These are phyloP conservation scores for Cyamopsis tetragonoloba DNA, from an alignment of 306 rosid genomes.

Conservation along the genomic window DNA sequence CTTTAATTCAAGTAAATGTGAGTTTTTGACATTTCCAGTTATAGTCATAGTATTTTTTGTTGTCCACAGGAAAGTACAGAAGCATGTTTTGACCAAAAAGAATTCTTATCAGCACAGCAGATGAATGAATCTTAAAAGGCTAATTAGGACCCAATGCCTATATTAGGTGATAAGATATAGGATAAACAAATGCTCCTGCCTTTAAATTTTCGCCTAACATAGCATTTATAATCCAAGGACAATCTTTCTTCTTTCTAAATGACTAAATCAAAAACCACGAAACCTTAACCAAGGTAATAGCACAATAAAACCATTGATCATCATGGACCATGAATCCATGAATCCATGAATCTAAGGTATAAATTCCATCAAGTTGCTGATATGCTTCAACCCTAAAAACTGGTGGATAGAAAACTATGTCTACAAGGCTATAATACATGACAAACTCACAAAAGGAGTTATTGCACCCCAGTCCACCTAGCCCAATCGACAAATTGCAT, in stretches of 20 bases:
- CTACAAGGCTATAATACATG: background rate
- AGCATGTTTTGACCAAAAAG: background rate
- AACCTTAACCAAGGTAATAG: conserved; percentile 10
- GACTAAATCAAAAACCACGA: conserved; percentile 1
- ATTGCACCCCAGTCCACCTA: conserved; percentile 91
- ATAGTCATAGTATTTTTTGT: background rate
- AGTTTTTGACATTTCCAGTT: too few relatives aligned
- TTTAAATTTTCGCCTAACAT: background rate
- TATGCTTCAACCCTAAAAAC: background rate
- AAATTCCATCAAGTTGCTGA: background rate
- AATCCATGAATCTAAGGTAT: background rate
- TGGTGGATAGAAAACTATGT: conserved; percentile 6
- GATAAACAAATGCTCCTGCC: background rate
- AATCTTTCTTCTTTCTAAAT: too few relatives aligned
- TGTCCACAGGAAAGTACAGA: background rate
- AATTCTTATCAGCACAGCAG: background rate
- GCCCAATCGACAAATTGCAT: conserved; percentile 99
- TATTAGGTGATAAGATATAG: background rate
- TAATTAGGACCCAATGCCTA: background rate
- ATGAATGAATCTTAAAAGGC: background rate
- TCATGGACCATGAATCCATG: background rate
- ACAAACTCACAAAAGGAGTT: conserved; percentile 23
- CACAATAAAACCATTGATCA: background rate
- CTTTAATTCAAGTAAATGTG: background rate
- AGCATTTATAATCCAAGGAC: background rate